Evolutionary conservation across 106 monocot species (phyloP), one percentile per base, ranked within the genome.

Genomic region (Apostasia shenzhenica): DNA sequence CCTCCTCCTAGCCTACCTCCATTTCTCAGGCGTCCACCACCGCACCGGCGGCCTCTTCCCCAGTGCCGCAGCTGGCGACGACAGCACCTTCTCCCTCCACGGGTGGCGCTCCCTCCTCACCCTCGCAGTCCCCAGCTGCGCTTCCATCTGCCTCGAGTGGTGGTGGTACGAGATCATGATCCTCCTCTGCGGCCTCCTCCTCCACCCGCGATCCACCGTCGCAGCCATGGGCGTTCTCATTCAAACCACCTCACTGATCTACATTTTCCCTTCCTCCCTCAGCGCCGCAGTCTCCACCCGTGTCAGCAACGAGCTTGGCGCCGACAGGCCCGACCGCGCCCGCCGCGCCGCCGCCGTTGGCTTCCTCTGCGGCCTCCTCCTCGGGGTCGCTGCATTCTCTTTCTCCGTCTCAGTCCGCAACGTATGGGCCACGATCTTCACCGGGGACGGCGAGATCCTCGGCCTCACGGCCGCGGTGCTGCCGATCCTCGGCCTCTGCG

Each of bases 111-210:
- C 85, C 3, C 81, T 93, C 13, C 53, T 88, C 41, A 74, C 57
- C 62, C 85, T 93, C 4, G 92, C 92, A 0, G 55, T 93, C 4
- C 93, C 93, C 1, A 93, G 89, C 75, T 93, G 93, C 77, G 56
- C 86, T 14, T 87, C 90, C 42, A 90, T 94, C 8, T 93, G 93
- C 64, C 73, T 93, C 52, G 93, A 93, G 69, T 93, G 93, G 93
- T 93, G 93, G 93, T 93, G 93, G 93, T 93, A 93, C 75, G 93
- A 93, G 75, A 86, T 93, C 73, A 93, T 93, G 93, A 82, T 89
- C 57, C 26, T 92, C 14, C 80, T 92, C 13, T 92, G 88, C 56
- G 92, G 92, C 4, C 67, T 87, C 6, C 70, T 87, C 6, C 14
- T 69, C 40, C 73, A 83, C 58, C 83, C 83, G 10, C 73, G 74